phyloP scores from a whole-genome alignment of 2,329 filamentous ascomycete species.

The Microsporum ferrugineum region DNA sequence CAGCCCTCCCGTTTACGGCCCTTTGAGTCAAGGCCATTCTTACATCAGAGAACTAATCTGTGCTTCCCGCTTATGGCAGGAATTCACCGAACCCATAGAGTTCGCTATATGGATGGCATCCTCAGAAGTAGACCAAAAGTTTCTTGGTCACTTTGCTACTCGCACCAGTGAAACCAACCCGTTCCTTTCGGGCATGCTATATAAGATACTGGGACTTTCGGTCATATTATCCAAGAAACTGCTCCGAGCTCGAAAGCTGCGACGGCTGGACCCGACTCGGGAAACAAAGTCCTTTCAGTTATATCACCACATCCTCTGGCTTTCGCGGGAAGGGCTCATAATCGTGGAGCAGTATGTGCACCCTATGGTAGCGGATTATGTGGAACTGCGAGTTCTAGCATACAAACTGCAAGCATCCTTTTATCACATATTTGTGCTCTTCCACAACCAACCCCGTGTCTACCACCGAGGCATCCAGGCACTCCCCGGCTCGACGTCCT shows the following conservation, averaged over 20 bases:
- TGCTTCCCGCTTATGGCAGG: conserved; percentile 17
- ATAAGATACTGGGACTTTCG: conserved; percentile 82
- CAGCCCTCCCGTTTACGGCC: neutral
- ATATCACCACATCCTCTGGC: conserved; percentile 88
- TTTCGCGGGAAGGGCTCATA: conserved; percentile 78
- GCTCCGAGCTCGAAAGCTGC: conserved; percentile 68
- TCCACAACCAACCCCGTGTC: conserved; percentile 79
- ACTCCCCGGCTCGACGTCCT: conserved; percentile 20
- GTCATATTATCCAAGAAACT: conserved; percentile 78
- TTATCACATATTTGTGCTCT: conserved; percentile 92
- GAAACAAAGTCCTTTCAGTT: conserved; percentile 70
- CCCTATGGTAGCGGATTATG: conserved; percentile 66
- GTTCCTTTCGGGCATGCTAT: conserved; percentile 63
- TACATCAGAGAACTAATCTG: conserved; percentile 11
- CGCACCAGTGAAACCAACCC: conserved; percentile 66
- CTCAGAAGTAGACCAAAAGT: conserved; percentile 95
- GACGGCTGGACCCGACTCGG: conserved; percentile 66
- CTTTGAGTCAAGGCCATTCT: neutral
- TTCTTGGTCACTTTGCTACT: conserved; percentile 77
- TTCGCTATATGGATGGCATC: conserved; percentile 64
- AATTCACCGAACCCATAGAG: conserved; percentile 22
- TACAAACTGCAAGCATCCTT: conserved; percentile 90
- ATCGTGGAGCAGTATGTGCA: conserved; percentile 79
- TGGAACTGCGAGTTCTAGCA: conserved; percentile 76
- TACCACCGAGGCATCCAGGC: conserved; percentile 46